Evolutionary conservation across 2,329 filamentous ascomycete species (phyloP).

Genomic region (Shiraia sp.): DNA sequence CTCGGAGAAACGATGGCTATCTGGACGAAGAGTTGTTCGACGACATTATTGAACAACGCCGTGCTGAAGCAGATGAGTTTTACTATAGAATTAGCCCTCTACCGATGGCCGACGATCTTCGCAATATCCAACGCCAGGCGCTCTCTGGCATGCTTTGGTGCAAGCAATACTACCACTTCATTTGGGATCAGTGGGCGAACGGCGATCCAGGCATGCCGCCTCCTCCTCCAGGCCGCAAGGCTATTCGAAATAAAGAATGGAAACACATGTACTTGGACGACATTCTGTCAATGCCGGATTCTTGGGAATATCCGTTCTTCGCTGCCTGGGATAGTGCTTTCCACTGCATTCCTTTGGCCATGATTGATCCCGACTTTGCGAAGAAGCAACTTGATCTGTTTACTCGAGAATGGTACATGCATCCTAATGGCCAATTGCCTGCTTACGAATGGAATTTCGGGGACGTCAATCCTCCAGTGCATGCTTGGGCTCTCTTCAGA

Average conservation of each 20-base stretch:
- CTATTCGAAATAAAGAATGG: slow-evolving; percentile 86
- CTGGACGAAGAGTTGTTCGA: slow-evolving; percentile 93
- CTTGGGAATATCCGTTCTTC: slow-evolving; percentile 98
- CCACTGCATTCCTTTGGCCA: slow-evolving; percentile 91
- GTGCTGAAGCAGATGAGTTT: slow-evolving; percentile 92
- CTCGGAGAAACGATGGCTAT: slow-evolving; percentile 73
- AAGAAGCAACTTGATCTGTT: slow-evolving; percentile 98
- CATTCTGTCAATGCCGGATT: slow-evolving; percentile 96
- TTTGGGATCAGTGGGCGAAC: slow-evolving; percentile 98
- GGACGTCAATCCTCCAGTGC: slow-evolving; percentile 94
- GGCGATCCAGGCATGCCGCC: slow-evolving; percentile 88
- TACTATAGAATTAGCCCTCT: slow-evolving; percentile 91
- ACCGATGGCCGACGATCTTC: slow-evolving; percentile 89
- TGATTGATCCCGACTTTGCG: slow-evolving; percentile 97
- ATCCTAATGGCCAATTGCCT: slow-evolving; percentile 92
- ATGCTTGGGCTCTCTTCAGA: slow-evolving; percentile 93
- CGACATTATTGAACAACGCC: slow-evolving; percentile 82
- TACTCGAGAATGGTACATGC: slow-evolving; percentile 98
- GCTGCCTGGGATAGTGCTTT: slow-evolving; percentile 97
- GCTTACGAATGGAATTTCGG: slow-evolving; percentile 98
- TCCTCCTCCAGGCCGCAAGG: slow-evolving; percentile 77
- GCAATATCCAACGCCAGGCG: slow-evolving; percentile 93
- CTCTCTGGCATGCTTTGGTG: slow-evolving; percentile 98
- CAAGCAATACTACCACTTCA: slow-evolving; percentile 94
- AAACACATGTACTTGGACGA: slow-evolving; percentile 95